Conservation (phyloP, 306 rosid genomes). For the Cicer yamashitae region DNA sequence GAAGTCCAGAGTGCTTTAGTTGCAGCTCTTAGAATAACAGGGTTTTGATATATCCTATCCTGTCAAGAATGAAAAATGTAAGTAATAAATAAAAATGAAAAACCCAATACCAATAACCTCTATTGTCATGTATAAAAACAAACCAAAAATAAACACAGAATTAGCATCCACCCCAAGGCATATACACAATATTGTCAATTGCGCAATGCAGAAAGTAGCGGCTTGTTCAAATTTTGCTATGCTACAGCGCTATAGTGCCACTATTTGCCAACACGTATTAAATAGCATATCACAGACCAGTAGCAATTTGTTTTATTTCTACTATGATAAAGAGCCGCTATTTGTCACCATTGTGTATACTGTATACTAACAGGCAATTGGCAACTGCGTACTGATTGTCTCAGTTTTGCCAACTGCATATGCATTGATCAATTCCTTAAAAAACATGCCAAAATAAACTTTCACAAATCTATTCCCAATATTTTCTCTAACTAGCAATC, state of each 20-base stretch:
- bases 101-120: not conserved
- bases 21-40: slow-evolving; percentile 73
- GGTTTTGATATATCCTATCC: slow-evolving; percentile 84
- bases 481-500: not conserved
- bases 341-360: too few species aligned
- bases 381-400: too few species aligned
- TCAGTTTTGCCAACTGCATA: too few species aligned
- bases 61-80: slow-evolving; percentile 42
- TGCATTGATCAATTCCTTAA: slow-evolving; percentile 12
- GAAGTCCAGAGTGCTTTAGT: slow-evolving; percentile 91
- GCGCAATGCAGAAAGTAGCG: too few species aligned
- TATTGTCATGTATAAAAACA: not conserved
- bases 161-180: slow-evolving; percentile 23
- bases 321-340: too few species aligned
- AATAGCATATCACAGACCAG: too few species aligned
- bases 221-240: too few species aligned
- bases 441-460: slow-evolving; percentile 31
- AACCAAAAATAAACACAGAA: not conserved
- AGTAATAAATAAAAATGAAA: not conserved
- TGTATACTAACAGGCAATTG: too few species aligned
- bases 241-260: too few species aligned
- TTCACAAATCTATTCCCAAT: slow-evolving; percentile 46
- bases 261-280: too few species aligned
- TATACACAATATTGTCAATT: too few species aligned
- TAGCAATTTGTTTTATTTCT: too few species aligned